Conservation (phyloP, 2,329 filamentous ascomycete species). For the Penicillium sp. region DNA sequence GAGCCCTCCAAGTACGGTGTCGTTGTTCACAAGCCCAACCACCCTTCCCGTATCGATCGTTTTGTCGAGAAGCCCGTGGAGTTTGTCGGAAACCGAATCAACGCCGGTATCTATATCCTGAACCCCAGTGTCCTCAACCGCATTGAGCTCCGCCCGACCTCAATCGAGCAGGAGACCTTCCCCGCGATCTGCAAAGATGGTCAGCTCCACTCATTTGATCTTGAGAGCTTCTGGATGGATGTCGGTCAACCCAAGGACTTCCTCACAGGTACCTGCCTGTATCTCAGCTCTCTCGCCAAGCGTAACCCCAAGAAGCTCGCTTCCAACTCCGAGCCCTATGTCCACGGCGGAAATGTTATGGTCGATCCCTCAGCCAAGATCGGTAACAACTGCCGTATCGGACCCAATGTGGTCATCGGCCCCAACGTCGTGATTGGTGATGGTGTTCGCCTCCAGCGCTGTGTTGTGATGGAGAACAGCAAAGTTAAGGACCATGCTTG, state of each 20-base stretch:
- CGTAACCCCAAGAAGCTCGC: slow-evolving; percentile 84
- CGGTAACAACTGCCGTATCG: slow-evolving; percentile 97
- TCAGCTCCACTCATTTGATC: slow-evolving; percentile 91
- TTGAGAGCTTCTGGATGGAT: slow-evolving; percentile 99
- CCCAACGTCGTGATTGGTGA: slow-evolving; percentile 91
- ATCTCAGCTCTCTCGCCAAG: slow-evolving; percentile 90
- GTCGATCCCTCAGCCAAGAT: slow-evolving; percentile 94
- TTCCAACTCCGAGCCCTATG: slow-evolving; percentile 73
- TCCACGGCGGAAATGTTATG: slow-evolving; percentile 93
- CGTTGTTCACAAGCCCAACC: slow-evolving; percentile 92
- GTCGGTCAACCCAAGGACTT: slow-evolving; percentile 99
- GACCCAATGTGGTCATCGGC: slow-evolving; percentile 94
- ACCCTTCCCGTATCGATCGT: slow-evolving; percentile 89
- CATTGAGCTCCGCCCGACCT: slow-evolving; percentile 94
- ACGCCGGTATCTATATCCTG: slow-evolving; percentile 96
- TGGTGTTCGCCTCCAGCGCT: slow-evolving; percentile 90
- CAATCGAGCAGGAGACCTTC: slow-evolving; percentile 99
- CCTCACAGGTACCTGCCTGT: slow-evolving; percentile 92
- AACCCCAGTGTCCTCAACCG: slow-evolving; percentile 88
- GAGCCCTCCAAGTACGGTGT: slow-evolving; percentile 99
- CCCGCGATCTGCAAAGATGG: slow-evolving; percentile 88
- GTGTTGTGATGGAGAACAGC: slow-evolving; percentile 82
- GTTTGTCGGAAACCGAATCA: slow-evolving; percentile 98
- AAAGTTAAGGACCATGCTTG: slow-evolving; percentile 99
- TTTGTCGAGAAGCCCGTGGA: slow-evolving; percentile 99